Evolutionary conservation across 495 filamentous ascomycete genomes (phyloP).

Genomic region (Penicillium coprophilum): DNA sequence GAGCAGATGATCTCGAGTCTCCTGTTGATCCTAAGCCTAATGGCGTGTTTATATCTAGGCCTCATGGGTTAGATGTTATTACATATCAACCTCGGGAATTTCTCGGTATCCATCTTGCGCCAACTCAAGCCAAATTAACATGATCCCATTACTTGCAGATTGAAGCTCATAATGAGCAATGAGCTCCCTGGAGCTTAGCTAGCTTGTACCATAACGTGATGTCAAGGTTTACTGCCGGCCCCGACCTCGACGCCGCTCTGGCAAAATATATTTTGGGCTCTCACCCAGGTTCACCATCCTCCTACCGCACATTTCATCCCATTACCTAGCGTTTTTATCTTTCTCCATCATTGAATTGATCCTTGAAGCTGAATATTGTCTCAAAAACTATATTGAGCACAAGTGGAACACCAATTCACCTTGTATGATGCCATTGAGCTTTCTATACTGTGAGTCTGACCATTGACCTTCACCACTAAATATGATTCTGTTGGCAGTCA

Average conservation of each 20-base stretch:
- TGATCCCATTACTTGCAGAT: neutral
- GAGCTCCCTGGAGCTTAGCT: neutral
- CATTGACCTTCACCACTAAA: neutral
- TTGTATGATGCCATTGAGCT: neutral
- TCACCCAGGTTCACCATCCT: neutral
- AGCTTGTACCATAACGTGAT: neutral
- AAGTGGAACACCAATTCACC: neutral
- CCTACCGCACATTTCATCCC: neutral
- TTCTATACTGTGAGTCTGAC: constrained; percentile 1
- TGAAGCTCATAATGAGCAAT: neutral
- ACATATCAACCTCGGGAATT: neutral
- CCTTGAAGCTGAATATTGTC: neutral
- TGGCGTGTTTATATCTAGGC: neutral
- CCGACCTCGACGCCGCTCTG: constrained; percentile 3
- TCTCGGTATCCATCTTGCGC: neutral
- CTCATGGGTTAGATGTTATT: neutral
- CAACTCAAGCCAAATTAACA: neutral
- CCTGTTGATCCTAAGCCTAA: neutral
- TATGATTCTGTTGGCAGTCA: neutral
- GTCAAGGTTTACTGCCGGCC: neutral
- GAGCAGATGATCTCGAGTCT: neutral
- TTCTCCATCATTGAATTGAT: neutral
- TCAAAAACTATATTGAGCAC: neutral
- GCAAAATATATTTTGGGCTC: constrained; percentile 4
- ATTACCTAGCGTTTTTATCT: neutral